phyloP scores from a whole-genome alignment of 768 basidiomycete species.

The Tricholoma bakamatsutake region DNA sequence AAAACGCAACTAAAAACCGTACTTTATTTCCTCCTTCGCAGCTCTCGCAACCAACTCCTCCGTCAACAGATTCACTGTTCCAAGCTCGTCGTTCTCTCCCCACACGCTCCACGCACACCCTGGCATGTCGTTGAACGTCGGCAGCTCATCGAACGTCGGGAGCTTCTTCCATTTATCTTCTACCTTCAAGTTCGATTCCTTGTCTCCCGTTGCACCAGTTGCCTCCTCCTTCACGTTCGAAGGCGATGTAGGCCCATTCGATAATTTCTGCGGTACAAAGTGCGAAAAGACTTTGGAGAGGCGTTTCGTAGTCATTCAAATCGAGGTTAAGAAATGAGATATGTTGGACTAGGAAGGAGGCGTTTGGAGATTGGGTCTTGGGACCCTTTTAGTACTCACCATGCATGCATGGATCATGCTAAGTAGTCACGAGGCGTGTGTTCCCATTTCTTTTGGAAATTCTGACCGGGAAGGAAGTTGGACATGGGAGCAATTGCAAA shows the following conservation, averaged over 20 bases:
- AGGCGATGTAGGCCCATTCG: background rate
- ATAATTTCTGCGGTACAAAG: slow-evolving; percentile 8
- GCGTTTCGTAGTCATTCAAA: slow-evolving; percentile 25
- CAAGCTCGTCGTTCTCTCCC: slow-evolving; percentile 61
- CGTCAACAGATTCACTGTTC: slow-evolving; percentile 62
- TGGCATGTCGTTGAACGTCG: slow-evolving; percentile 43
- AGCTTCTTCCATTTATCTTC: slow-evolving; percentile 12
- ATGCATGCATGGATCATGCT: too few species aligned
- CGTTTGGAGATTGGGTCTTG: too few species aligned
- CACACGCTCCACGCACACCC: slow-evolving; percentile 70
- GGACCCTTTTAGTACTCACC: too few species aligned
- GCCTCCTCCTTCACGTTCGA: background rate
- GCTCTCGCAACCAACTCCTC: slow-evolving; percentile 54
- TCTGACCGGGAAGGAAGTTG: too few species aligned
- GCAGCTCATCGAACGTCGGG: slow-evolving; percentile 33
- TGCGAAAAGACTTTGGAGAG: slow-evolving; percentile 25
- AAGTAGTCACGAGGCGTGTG: too few species aligned
- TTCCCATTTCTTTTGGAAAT: too few species aligned
- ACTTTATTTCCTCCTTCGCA: slow-evolving; percentile 51
- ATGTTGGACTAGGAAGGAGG: too few species aligned
- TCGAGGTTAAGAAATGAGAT: too few species aligned
- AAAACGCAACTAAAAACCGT: background rate
- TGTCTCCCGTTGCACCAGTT: background rate
- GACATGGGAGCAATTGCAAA: too few species aligned
- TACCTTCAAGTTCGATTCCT: background rate